phyloP scores from a whole-genome alignment of 805 yeast species.

The Yarrowia osloensis region DNA sequence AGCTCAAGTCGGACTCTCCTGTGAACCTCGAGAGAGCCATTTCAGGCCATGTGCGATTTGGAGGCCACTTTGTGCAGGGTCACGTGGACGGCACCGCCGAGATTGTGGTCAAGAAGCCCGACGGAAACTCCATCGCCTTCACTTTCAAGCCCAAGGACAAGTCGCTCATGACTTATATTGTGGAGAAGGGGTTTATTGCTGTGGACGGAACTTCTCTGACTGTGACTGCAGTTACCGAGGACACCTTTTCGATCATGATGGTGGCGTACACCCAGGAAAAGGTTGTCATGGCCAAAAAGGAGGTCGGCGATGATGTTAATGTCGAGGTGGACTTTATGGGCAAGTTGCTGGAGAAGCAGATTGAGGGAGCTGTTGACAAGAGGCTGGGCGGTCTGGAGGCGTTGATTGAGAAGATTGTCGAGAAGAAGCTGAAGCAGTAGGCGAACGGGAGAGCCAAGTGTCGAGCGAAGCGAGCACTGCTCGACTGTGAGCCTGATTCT shows the following conservation, averaged over 20 bases:
- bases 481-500: neutral
- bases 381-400: conserved; percentile 53
- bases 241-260: conserved; percentile 81
- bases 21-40: conserved; percentile 95
- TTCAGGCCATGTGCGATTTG: conserved; percentile 75
- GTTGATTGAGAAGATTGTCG: conserved; percentile 53
- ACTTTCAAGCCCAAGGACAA: conserved; percentile 71
- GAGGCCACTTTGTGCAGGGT: conserved; percentile 98
- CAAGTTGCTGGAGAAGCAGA: conserved; percentile 85
- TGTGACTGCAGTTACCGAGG: conserved; percentile 63
- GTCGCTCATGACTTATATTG: conserved; percentile 67
- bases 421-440: conserved; percentile 44
- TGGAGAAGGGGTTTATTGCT: conserved; percentile 92
- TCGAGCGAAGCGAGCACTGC: neutral
- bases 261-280: conserved; percentile 84
- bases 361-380: conserved; percentile 59
- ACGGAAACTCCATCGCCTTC: conserved; percentile 73
- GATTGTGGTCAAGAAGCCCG: conserved; percentile 56
- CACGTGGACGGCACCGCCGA: conserved; percentile 89
- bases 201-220: conserved; percentile 94
- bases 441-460: neutral
- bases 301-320: conserved; percentile 67
- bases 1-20: conserved; percentile 54
- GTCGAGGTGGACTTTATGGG: conserved; percentile 96
- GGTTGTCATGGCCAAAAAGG: conserved; percentile 71